Percentiles rank a stretch among this genome's conserved stretches.
These are phyloP conservation scores for Chernovozyma aurita DNA, from an alignment of 1,139 yeast genomes.

Conservation along the genomic window DNA sequence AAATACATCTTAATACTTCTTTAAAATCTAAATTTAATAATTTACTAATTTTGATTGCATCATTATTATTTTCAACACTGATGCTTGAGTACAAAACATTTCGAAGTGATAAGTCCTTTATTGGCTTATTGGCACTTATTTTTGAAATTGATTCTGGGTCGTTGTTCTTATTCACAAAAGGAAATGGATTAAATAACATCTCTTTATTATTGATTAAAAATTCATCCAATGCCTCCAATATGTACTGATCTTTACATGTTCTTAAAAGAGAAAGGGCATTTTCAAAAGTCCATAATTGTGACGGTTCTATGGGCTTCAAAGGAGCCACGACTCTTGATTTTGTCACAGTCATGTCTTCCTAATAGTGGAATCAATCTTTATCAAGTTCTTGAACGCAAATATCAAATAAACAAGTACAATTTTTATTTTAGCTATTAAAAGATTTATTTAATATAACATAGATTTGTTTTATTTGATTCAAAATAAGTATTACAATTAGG, in stretches of 20 bases:
- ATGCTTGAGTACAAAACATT: slow-evolving; percentile 35
- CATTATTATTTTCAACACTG: slow-evolving; percentile 24
- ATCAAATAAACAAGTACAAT: too few species aligned
- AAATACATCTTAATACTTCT: slow-evolving; percentile 45
- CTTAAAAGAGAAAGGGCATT: slow-evolving; percentile 34
- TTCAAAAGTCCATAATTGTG: slow-evolving; percentile 41
- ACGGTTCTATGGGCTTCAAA: slow-evolving; percentile 34
- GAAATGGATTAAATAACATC: slow-evolving; percentile 29
- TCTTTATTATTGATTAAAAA: slow-evolving; percentile 36
- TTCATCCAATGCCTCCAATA: slow-evolving; percentile 39
- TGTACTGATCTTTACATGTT: slow-evolving; percentile 28
- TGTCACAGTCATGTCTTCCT: neutral
- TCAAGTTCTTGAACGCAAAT: too few species aligned
- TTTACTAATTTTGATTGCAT: slow-evolving; percentile 37
- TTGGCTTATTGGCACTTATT: slow-evolving; percentile 7
- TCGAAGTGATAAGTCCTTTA: slow-evolving; percentile 32
- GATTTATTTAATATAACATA: too few species aligned
- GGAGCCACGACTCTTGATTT: slow-evolving; percentile 12
- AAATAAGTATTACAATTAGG: too few species aligned
- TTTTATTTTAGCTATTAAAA: too few species aligned
- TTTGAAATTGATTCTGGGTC: neutral
- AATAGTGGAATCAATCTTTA: neutral
- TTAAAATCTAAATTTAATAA: slow-evolving; percentile 29
- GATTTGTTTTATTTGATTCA: too few species aligned
- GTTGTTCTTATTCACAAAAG: slow-evolving; percentile 20